Conservation (phyloP, 1,139 yeast species). For the Arxiozyma heterogenica region DNA sequence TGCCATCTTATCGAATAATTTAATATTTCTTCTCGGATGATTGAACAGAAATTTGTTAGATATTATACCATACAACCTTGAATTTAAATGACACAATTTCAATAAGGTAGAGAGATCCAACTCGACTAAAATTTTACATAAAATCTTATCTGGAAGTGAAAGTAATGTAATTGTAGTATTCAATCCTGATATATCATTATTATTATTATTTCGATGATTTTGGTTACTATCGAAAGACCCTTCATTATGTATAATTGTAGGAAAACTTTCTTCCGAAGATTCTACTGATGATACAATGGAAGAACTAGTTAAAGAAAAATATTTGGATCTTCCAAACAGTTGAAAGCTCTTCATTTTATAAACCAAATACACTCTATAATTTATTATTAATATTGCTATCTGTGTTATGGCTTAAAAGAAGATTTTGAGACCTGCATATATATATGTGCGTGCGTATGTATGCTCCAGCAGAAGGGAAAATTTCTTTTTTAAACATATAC, state of each 20-base stretch:
- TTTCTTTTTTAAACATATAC: neutral
- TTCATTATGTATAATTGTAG: no score
- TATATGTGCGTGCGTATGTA: neutral
- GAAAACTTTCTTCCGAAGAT: neutral
- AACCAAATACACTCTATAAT: neutral
- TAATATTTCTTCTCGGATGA: constrained; percentile 10
- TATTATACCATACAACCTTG: constrained; percentile 18
- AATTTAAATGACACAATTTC: constrained; percentile 19
- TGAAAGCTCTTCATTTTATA: neutral
- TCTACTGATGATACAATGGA: neutral
- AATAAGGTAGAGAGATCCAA: constrained; percentile 19
- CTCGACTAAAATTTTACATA: constrained; percentile 16
- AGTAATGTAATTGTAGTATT: constrained; percentile 1
- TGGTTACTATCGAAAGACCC: neutral
- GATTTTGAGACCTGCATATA: no score
- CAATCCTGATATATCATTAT: neutral
- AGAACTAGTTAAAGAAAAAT: neutral
- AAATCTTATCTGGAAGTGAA: constrained; percentile 14
- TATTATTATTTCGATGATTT: neutral
- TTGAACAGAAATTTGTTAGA: constrained; percentile 22
- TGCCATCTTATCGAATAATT: constrained; percentile 19
- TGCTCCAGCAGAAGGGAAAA: neutral
- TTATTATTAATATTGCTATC: no score
- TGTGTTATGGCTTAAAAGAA: no score
- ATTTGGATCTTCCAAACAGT: neutral